Percentiles rank a stretch among this genome's conserved stretches.
These are phyloP conservation scores for Globisporangium nodosum DNA, from an alignment of 352 stramenopile species.

Conservation along the genomic window DNA sequence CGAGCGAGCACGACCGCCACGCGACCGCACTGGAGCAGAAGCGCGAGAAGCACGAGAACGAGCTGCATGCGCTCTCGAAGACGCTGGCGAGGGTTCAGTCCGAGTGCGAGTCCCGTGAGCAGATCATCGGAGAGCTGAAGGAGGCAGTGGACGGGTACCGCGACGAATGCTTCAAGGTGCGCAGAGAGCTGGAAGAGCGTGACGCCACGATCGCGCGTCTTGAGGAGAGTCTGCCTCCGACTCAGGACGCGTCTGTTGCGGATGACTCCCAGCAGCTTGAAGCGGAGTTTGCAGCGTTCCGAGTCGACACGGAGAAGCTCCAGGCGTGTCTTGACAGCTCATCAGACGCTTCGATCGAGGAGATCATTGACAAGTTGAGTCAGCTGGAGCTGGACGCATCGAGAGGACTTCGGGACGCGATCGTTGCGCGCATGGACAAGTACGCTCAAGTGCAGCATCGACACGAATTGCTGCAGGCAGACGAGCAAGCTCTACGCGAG, in stretches of 20 bases:
- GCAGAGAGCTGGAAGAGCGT: background rate
- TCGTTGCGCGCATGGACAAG: background rate
- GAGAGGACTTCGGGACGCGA: slow-evolving; percentile 3
- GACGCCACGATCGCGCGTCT: slow-evolving; percentile 8
- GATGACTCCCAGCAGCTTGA: slow-evolving; percentile 5
- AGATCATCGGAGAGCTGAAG: slow-evolving; percentile 9
- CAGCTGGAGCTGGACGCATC: background rate
- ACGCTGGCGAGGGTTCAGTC: slow-evolving; percentile 1
- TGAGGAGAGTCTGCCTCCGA: slow-evolving; percentile 15
- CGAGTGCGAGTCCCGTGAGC: background rate
- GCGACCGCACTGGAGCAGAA: slow-evolving; percentile 3
- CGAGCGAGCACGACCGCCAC: background rate
- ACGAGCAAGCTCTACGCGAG: slow-evolving; percentile 2
- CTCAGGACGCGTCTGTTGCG: slow-evolving; percentile 9
- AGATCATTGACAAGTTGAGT: background rate
- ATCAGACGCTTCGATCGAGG: background rate
- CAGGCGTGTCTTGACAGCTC: background rate
- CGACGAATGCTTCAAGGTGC: background rate
- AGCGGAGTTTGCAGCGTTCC: background rate
- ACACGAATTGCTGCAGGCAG: slow-evolving; percentile 1
- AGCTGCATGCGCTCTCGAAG: slow-evolving; percentile 5
- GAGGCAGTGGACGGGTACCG: slow-evolving; percentile 8
- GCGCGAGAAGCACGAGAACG: background rate
- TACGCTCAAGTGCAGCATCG: background rate
- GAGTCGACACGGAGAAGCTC: slow-evolving; percentile 3